These are phyloP conservation scores for Penicillium glabrum DNA, from an alignment of 2,329 filamentous ascomycete species.

Conservation along the genomic window DNA sequence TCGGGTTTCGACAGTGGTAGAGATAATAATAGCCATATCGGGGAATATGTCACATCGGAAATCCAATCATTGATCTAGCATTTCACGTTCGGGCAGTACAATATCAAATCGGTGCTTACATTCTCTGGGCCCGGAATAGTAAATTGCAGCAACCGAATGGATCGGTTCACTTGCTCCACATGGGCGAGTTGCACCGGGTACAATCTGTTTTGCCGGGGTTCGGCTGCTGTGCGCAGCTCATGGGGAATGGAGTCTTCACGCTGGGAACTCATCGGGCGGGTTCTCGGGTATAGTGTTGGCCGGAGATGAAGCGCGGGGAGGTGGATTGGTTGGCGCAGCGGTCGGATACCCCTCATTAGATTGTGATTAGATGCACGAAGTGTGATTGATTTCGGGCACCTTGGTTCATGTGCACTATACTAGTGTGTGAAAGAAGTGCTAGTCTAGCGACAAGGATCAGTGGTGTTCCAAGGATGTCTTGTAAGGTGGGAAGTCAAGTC, in stretches of 20 bases:
- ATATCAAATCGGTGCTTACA: conserved; percentile 27
- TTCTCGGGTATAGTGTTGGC: background rate
- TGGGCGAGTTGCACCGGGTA: conserved; percentile 61
- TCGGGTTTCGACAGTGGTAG: background rate
- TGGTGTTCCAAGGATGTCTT: background rate
- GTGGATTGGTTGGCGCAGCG: conserved; percentile 6
- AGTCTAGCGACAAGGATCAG: background rate
- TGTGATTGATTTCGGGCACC: background rate
- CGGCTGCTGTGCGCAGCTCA: conserved; percentile 69
- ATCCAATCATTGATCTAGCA: background rate
- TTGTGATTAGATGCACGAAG: background rate
- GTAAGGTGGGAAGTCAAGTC: background rate
- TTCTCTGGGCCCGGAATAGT: conserved; percentile 55
- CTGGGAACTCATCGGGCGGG: conserved; percentile 27
- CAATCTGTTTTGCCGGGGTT: conserved; percentile 68
- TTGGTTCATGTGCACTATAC: background rate
- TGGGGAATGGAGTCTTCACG: conserved; percentile 52
- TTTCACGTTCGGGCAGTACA: background rate
- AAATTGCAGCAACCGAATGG: conserved; percentile 68
- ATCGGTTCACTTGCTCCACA: conserved; percentile 65
- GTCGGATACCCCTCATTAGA: conserved; percentile 15
- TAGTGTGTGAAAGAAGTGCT: background rate
- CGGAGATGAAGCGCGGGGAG: conserved; percentile 7
- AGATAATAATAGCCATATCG: background rate
- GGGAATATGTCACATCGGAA: background rate